Evolutionary conservation across 768 basidiomycete genomes (phyloP), one percentile per base, ranked within the genome.

Genomic region (Collybia sp.): DNA sequence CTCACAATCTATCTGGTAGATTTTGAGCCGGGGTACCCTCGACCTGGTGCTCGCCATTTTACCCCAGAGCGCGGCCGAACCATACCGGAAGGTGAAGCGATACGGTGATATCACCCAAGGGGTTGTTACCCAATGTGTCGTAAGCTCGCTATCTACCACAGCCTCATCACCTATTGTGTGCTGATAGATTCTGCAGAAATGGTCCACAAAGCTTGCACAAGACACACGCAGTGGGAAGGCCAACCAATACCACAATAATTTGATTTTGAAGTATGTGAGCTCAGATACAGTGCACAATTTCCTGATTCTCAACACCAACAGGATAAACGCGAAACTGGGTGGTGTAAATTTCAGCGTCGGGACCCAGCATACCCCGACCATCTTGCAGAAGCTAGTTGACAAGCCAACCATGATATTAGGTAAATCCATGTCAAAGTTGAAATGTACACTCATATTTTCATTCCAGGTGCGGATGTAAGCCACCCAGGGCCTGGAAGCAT

Each of bases 261-360:
- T 82, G 0, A 75, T 77, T 42, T 57, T 84, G 11, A 84, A 85
- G 82, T 83, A 51, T 25, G 32, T 13, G 11, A 15, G 37, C 16
- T 25, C 15, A 30, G 35, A 35, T 49, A 2, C 42, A 12, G 9
- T 11, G 38, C 46, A 9, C 33, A 47, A 46, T 31, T 19, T 33
- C 11, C 31, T 16, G 44, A 32, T n/a, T 17, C 12, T 20, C 20
- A 25, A 38, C 5, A n/a, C 30, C n/a, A 8, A 8, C 37, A 85
- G 82, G 53, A 71, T 85, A 47, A 85, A 85, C 40, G 79, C 77
- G 0, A 82, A 83, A 54, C 68, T 85, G 0, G 83, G 83, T 2
- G 83, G 84, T 1, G 71, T 82, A 52, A 85, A 84, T 53, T 73
- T 71, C 12, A 62, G 4, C 8, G 25, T 25, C 25, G 25, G 25